A percentile compares a stretch with the other conserved stretches of the same genome.
Evolutionary conservation across 1,284 basidiomycete species (phyloP).

Genomic region (Apiotrichum mycotoxinovorans): DNA sequence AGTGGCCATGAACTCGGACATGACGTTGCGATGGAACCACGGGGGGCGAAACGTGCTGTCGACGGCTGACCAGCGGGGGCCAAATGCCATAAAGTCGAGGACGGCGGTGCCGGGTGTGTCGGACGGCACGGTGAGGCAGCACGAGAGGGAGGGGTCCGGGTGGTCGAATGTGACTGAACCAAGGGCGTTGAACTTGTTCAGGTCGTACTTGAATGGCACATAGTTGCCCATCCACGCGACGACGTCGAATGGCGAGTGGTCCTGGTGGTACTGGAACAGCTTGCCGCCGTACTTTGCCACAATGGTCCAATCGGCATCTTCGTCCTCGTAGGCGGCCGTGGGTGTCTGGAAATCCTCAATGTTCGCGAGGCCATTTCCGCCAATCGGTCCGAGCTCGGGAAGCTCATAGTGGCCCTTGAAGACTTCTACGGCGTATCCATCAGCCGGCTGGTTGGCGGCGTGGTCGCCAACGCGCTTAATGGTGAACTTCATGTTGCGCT

Average conservation of each 20-base stretch:
- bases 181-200: slow-evolving; percentile 64
- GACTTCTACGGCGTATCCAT: slow-evolving; percentile 58
- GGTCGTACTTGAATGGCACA: slow-evolving; percentile 66
- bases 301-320: slow-evolving; percentile 55
- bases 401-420: slow-evolving; percentile 63
- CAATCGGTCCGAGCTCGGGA: slow-evolving; percentile 65
- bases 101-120: slow-evolving; percentile 60
- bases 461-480: slow-evolving; percentile 35
- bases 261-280: slow-evolving; percentile 53
- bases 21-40: slow-evolving; percentile 63
- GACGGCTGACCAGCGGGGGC: slow-evolving; percentile 24
- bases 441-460: slow-evolving; percentile 6
- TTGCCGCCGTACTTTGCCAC: slow-evolving; percentile 15
- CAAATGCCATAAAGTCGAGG: slow-evolving; percentile 24
- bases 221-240: slow-evolving; percentile 70
- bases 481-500: slow-evolving; percentile 65
- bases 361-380: slow-evolving; percentile 61
- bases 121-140: slow-evolving; percentile 28
- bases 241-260: slow-evolving; percentile 53
- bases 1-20: slow-evolving; percentile 25
- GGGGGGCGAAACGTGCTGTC: slow-evolving; percentile 46
- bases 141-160: slow-evolving; percentile 39
- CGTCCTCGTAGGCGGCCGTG: slow-evolving; percentile 58
- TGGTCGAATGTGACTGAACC: slow-evolving; percentile 60
- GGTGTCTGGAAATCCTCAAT: slow-evolving; percentile 63